phyloP scores from a whole-genome alignment of 306 rosid genomes.

The Parietaria judaica region DNA sequence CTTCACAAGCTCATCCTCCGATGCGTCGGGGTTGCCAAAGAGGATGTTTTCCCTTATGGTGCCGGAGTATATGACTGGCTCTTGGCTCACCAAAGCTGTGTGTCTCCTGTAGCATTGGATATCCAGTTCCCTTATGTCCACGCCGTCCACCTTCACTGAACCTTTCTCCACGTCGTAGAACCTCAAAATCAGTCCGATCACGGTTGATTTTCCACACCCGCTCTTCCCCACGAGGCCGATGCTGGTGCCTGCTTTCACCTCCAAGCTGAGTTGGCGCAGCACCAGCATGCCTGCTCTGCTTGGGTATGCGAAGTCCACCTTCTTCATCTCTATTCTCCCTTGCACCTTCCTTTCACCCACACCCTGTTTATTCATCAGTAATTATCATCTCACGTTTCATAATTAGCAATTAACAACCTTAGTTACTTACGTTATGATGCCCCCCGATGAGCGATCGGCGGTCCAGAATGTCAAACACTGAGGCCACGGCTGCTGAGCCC shows the following conservation, averaged over 20 bases:
- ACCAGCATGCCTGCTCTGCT: slow-evolving; percentile 54
- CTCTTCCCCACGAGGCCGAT: slow-evolving; percentile 80
- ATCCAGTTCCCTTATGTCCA: slow-evolving; percentile 74
- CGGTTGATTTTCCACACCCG: slow-evolving; percentile 95
- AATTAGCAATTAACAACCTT: too few relatives aligned
- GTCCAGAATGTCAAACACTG: slow-evolving; percentile 85
- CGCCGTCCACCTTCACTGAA: slow-evolving; percentile 58
- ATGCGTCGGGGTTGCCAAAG: slow-evolving; percentile 70
- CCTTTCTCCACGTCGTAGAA: slow-evolving; percentile 78
- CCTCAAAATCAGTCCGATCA: slow-evolving; percentile 64
- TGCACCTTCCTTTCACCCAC: slow-evolving; percentile 18
- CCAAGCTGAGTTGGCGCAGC: slow-evolving; percentile 59
- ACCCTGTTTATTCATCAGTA: too few relatives aligned
- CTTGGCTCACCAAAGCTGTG: slow-evolving; percentile 87
- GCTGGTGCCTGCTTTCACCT: slow-evolving; percentile 74
- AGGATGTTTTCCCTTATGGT: slow-evolving; percentile 60
- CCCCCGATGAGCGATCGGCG: slow-evolving; percentile 52
- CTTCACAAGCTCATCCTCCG: slow-evolving; percentile 66
- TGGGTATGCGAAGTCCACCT: slow-evolving; percentile 75
- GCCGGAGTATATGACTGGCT: slow-evolving; percentile 76
- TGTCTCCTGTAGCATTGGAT: slow-evolving; percentile 71
- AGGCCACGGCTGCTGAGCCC: slow-evolving; percentile 69
- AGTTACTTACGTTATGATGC: too few relatives aligned
- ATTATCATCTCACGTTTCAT: too few relatives aligned
- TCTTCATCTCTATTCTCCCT: slow-evolving; percentile 73